Base-by-base conservation (phyloP, 768 basidiomycete genomes). In the Suillus americanus region DNA sequence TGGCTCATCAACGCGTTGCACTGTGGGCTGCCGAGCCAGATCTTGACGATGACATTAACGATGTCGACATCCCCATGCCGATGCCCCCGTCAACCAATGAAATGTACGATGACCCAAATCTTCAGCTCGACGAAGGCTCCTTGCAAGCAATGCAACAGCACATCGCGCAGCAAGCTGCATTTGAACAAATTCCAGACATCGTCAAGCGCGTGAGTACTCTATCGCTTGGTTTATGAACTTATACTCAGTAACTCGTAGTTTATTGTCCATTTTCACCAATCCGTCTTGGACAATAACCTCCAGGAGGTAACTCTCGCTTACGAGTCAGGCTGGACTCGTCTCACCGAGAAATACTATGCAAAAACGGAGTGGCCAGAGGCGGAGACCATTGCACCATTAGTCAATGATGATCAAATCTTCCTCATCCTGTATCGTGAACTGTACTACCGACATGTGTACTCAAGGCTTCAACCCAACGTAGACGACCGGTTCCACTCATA, bases 401-500 rank as follows among this genome's bases (percentile, higher is more conserved):
- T 99, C 63, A 90, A 95, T 72, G 94, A 97, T 76, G 94, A 98
- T 77, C 93, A 92, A 62, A 91, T 98, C 62, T 99, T 99, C 82
- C 84, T 98, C 48, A 95, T 97, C 63, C 87, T 99, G 18, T 99
- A 99, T 78, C 91, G 96, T 69, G 96, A 99, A 75, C 85, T 97
- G 13, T 95, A 95, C 78, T 96, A 93, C 77, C 89, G 94, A 60
- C 96, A 97, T 73, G 94, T 99, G 30, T 97, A 98, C 80, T 97
- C 96, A 2, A 90, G 94, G 48, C 84, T 99, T 51, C 90, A 92
- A 73, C 96, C 97, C 68, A 92, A 97, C 78, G 87, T 98, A 70
- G 97, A 99, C 74, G 97, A 99, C 77, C 91, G 97, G 51, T 97
- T 98, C 84, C 94, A 97, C 75, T 96, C 95, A 1, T 97, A 96